phyloP scores from a whole-genome alignment of 225 moss, liverwort and hornwort genomes.

The Pleurozium schreberi region DNA sequence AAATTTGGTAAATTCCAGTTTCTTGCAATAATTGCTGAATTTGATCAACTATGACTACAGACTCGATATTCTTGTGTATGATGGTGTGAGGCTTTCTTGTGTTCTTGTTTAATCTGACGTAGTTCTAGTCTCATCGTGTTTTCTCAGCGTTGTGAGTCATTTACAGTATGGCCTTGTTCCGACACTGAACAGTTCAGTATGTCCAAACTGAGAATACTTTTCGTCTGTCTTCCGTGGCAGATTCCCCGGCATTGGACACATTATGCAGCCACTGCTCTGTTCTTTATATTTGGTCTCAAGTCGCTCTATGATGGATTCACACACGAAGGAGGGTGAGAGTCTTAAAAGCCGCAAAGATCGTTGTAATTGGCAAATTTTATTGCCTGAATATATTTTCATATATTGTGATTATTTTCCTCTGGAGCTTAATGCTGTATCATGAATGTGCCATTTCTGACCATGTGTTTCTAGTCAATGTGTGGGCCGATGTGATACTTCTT shows the following conservation, averaged over 20 bases:
- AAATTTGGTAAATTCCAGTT: constrained; percentile 52
- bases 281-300: constrained; percentile 78
- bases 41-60: neutral
- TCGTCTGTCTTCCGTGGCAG: constrained; percentile 17
- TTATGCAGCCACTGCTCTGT: constrained; percentile 74
- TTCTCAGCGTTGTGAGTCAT: neutral
- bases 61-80: neutral
- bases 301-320: constrained; percentile 82
- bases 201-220: neutral
- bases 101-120: neutral
- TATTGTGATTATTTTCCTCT: neutral
- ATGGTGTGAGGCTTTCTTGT: neutral
- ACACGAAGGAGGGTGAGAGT: constrained; percentile 60
- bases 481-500: neutral
- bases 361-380: neutral
- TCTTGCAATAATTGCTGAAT: neutral
- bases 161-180: neutral
- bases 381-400: neutral
- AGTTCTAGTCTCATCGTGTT: neutral
- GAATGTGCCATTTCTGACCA: neutral
- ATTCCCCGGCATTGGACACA: constrained; percentile 76
- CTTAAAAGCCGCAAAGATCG: neutral
- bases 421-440: neutral
- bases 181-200: neutral
- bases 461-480: neutral